Evolutionary conservation across 116 monocot species (phyloP), one percentile per base, ranked within the genome.

Genomic region (Papilionanthe hybrid): DNA sequence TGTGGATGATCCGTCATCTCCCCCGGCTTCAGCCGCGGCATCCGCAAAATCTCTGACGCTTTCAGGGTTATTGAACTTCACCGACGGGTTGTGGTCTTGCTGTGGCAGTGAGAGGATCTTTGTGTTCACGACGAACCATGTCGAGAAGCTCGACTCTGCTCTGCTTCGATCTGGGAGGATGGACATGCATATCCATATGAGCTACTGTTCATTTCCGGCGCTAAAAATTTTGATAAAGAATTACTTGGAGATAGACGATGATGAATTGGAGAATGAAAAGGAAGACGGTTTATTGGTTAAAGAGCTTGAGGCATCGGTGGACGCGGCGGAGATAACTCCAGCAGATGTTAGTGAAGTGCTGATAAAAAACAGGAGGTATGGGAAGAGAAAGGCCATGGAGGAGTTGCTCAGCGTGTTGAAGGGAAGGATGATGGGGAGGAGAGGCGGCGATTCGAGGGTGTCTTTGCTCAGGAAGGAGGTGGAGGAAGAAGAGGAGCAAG

Each of bases 181-280:
- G 95, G 95, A 95, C 76, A 91, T 93, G 93, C 95, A 93, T 75
- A 81, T 95, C 28, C 81, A 80, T 86, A 93, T 95, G 95, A 87
- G 85, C 84, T 88, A 88, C 67, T 95, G 95, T 63, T 82, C 91
- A 22, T 93, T 89, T 76, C 85, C 86, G 20, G 87, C 95, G 13
- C 27, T 95, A 12, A 91, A 86, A 84, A 91, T 93, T 45, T 81
- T 95, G 72, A 80, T 93, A 82, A 85, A 72, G 79, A 95, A 95
- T 72, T 95, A 95, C 82, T 71, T 89, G 85, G 88, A 78, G 10
- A 78, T 84, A 28, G 78, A 82, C 41, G 84, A 84, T 7, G 78
- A 11, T 7, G 87, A 84, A 37, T 11, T 79, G 72, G 66, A 4
- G n/a, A 83, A 30, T 0, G 55, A 23, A 1, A 71, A 37, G 0